A percentile compares a stretch with the other conserved stretches of the same genome.
Conservation (phyloP, 192 early-diverging fungal genomes). For the Podila epigama region DNA sequence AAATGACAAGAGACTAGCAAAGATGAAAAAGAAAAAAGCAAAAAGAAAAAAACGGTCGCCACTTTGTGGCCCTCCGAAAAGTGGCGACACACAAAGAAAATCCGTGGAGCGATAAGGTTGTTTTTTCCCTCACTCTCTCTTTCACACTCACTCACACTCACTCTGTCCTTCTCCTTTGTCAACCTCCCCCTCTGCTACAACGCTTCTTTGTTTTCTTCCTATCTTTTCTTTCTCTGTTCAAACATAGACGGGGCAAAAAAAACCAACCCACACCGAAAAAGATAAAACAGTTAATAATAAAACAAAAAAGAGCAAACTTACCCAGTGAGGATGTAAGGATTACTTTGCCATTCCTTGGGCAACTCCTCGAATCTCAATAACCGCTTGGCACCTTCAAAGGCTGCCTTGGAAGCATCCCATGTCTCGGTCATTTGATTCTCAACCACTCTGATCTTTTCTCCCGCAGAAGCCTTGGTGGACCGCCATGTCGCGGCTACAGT, state of each 20-base stretch:
- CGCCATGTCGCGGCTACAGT: slow-evolving; percentile 56
- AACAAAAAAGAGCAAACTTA: neutral
- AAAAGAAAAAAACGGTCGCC: neutral
- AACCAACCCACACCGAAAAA: no score
- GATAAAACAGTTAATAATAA: neutral
- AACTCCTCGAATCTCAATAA: slow-evolving; percentile 65
- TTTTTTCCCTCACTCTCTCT: neutral
- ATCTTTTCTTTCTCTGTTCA: no score
- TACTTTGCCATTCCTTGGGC: slow-evolving; percentile 69
- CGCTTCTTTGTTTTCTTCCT: neutral
- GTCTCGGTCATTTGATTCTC: slow-evolving; percentile 59
- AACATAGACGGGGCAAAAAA: no score
- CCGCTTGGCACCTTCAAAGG: slow-evolving; percentile 61
- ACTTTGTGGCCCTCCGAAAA: no score
- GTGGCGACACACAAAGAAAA: neutral
- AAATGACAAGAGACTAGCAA: no score
- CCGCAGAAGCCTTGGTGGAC: slow-evolving; percentile 56
- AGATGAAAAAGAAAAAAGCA: no score
- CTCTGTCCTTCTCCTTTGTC: neutral
- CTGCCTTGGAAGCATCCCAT: slow-evolving; percentile 67
- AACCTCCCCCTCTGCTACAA: neutral
- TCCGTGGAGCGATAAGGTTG: neutral
- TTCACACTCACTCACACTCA: neutral
- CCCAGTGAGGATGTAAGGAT: slow-evolving; percentile 55
- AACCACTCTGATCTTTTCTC: slow-evolving; percentile 58